Evolutionary conservation across 768 basidiomycete species (phyloP).

Genomic region (Austroboletus festivus): DNA sequence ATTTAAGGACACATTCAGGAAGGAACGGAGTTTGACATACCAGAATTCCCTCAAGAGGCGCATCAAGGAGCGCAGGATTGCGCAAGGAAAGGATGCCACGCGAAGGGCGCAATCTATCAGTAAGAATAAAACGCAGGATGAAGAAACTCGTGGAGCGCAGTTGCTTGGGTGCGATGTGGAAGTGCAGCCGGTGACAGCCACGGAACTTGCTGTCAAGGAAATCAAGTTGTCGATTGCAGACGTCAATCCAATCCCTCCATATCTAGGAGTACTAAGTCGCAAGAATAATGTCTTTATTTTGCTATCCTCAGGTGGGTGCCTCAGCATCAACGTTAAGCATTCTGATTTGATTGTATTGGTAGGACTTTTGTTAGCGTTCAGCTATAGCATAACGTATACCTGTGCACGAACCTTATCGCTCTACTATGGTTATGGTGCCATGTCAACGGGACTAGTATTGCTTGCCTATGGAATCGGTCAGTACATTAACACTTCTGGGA

Average conservation of each 20-base stretch:
- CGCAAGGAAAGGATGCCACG: background rate
- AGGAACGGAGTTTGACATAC: conserved; percentile 79
- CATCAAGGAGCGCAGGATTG: conserved; percentile 21
- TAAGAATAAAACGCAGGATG: conserved; percentile 7
- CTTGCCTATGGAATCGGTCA: conserved; percentile 70
- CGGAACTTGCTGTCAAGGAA: conserved; percentile 22
- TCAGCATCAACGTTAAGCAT: background rate
- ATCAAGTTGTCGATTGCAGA: conserved; percentile 63
- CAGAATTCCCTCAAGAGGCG: conserved; percentile 58
- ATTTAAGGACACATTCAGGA: conserved; percentile 82
- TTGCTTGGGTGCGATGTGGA: conserved; percentile 23
- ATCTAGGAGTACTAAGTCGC: conserved; percentile 54
- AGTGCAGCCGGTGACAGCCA: conserved; percentile 12
- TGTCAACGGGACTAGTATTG: conserved; percentile 75
- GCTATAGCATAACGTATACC: conserved; percentile 70
- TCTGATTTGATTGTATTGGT: conserved; percentile 23
- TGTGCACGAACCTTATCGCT: conserved; percentile 66
- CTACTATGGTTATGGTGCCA: conserved; percentile 63
- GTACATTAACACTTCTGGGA: conserved; percentile 10
- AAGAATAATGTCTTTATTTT: conserved; percentile 69
- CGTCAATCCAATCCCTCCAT: conserved; percentile 69
- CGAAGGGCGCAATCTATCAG: background rate
- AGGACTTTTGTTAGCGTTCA: conserved; percentile 54
- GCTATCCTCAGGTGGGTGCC: conserved; percentile 28
- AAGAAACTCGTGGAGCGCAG: background rate